Conservation (phyloP, 257 asterid genomes). For the Capsicum chinense region DNA sequence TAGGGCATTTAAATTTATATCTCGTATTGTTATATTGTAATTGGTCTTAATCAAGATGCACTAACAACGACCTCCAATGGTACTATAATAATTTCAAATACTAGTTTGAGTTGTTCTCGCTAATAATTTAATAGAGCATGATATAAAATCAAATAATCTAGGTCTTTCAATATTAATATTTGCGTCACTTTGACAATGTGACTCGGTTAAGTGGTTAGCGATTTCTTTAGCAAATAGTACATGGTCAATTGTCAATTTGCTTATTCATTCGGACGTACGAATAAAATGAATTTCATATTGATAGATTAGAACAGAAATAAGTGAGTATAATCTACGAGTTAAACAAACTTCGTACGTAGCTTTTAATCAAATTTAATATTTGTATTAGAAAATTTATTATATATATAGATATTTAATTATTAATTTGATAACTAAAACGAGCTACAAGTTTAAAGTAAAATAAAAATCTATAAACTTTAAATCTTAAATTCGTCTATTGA, state of each 20-base stretch:
- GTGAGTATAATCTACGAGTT: too few relatives aligned
- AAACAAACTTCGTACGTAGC: too few relatives aligned
- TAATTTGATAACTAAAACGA: too few relatives aligned
- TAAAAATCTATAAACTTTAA: neutral
- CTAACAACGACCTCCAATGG: neutral
- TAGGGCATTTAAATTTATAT: neutral
- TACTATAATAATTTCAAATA: neutral
- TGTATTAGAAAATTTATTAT: too few relatives aligned
- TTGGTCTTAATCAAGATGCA: slow-evolving; percentile 22
- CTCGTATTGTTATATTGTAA: neutral
- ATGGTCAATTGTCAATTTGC: neutral
- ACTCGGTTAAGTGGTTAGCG: neutral
- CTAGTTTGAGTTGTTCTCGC: neutral
- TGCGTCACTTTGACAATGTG: neutral
- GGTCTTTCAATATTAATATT: neutral
- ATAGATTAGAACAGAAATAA: too few relatives aligned
- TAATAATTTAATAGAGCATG: neutral
- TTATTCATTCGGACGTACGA: neutral
- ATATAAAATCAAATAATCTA: neutral
- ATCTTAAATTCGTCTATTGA: neutral
- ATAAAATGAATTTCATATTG: neutral
- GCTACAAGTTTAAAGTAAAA: too few relatives aligned
- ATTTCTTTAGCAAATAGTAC: neutral
- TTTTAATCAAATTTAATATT: too few relatives aligned
- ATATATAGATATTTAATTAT: too few relatives aligned